Percentiles rank a stretch among this genome's conserved stretches.
phyloP scores from a whole-genome alignment of 208 protist genomes.

The Porcisia deanei region DNA sequence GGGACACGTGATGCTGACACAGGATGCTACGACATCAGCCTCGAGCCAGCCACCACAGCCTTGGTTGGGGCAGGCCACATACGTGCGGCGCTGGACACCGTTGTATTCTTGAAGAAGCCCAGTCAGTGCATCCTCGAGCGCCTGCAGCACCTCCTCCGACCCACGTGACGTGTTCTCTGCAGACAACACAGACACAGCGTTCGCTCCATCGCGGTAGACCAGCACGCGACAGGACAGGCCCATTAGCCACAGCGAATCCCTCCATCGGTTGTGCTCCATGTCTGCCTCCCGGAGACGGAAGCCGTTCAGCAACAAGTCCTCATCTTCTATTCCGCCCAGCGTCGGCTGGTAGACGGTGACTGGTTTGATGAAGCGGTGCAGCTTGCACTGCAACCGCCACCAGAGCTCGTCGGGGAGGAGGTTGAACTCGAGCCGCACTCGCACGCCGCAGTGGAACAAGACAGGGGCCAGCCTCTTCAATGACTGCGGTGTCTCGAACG shows the following conservation, averaged over 20 bases:
- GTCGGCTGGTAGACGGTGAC: constrained; percentile 70
- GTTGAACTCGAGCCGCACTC: constrained; percentile 82
- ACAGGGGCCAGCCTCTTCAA: constrained; percentile 70
- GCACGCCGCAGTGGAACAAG: constrained; percentile 79
- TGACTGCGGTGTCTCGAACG: constrained; percentile 41
- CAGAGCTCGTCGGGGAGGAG: constrained; percentile 87
- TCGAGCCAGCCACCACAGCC: constrained; percentile 71
- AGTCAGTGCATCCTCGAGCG: constrained; percentile 52
- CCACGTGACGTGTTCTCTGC: constrained; percentile 48
- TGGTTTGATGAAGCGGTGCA: constrained; percentile 58
- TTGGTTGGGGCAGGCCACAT: constrained; percentile 64
- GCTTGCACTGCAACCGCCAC: constrained; percentile 77
- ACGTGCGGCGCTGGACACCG: constrained; percentile 55
- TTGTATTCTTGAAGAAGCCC: constrained; percentile 73
- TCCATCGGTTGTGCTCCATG: constrained; percentile 88
- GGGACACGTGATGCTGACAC: constrained; percentile 46
- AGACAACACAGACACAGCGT: constrained; percentile 59
- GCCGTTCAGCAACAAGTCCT: constrained; percentile 61
- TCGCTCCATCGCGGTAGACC: constrained; percentile 67
- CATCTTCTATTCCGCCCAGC: constrained; percentile 32
- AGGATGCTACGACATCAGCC: constrained; percentile 47
- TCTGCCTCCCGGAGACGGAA: constrained; percentile 70
- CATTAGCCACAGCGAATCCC: constrained; percentile 83
- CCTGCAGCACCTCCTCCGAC: constrained; percentile 65
- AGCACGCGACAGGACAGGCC: constrained; percentile 67